Evolutionary conservation across 2,329 filamentous ascomycete genomes (phyloP).

Genomic region (Hypomyces rosellus): DNA sequence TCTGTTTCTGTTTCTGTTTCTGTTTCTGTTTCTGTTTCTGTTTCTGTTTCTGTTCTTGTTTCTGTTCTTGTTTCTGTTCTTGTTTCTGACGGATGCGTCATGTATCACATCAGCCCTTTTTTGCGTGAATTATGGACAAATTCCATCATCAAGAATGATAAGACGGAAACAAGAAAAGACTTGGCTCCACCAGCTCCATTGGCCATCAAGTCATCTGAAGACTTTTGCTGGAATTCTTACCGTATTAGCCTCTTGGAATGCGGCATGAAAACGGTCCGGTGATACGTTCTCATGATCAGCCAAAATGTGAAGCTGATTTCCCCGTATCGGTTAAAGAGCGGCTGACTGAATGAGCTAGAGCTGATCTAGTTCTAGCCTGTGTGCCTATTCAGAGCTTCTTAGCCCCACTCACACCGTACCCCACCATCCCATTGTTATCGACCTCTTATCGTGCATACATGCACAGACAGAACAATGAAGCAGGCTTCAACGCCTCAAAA

Average conservation of each 20-base stretch:
- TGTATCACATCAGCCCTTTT: too few species aligned
- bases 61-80: too few species aligned
- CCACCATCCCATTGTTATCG: background rate
- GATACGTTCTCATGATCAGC: slow-evolving; percentile 4
- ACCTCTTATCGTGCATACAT: too few species aligned
- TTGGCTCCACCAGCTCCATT: background rate
- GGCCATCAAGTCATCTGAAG: background rate
- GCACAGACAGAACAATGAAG: background rate
- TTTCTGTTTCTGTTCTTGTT: too few species aligned
- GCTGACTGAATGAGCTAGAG: background rate
- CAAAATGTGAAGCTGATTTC: background rate
- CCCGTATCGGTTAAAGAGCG: slow-evolving; percentile 1
- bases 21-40: too few species aligned
- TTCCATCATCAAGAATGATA: too few species aligned
- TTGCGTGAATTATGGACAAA: too few species aligned
- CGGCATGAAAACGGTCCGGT: background rate
- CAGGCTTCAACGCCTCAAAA: background rate
- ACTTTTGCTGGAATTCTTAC: background rate
- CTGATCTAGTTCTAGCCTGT: background rate
- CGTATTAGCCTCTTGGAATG: background rate
- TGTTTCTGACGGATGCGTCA: too few species aligned
- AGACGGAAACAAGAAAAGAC: too few species aligned
- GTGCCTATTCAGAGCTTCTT: background rate
- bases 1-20: too few species aligned
- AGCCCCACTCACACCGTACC: background rate